Evolutionary conservation across 1,284 basidiomycete species (phyloP), one percentile per base, ranked within the genome.

Genomic region (Ceratobasidium sp.): DNA sequence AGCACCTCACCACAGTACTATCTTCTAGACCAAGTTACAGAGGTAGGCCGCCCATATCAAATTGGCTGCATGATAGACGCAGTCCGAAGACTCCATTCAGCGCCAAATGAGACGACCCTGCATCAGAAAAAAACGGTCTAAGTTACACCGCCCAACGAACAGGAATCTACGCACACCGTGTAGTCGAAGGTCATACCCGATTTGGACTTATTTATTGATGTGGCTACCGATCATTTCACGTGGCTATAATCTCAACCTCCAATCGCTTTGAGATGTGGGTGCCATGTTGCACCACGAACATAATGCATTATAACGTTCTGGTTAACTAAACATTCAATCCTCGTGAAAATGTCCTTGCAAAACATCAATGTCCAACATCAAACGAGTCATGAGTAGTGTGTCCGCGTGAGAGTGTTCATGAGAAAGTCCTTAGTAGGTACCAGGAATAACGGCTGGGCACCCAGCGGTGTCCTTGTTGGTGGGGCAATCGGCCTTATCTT

Each of bases 361-460:
- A 68, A 15, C 48, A 69, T 23, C 6, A 61, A 54, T 42, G 40
- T 71, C 57, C 54, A 42, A 56, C n/a, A 57, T 48, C 40, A 71
- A 71, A 40, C n/a, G n/a, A 52, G n/a, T 44, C 12, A 38, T 46
- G 50, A 71, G 44, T 44, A 38, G 17, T 12, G 52, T 50, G 57
- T 57, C 70, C 40, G 10, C 44, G 46, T 33, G 17, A 64, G 17
- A 77, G 54, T 15, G 44, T 20, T 52, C 50, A 20, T 56, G 26
- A 56, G 48, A 68, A 33, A 15, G 67, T 62, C 61, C 64, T 64
- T 65, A 78, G 69, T 80, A 80, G 46, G 79, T 65, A 28, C 81
- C 81, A 12, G 81, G 81, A 40, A 81, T 81, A 12, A 80, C 80
- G 5, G 68, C 74, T 26, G 78, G 73, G 54, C 81, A 81, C 15